These are phyloP conservation scores for Daedaleopsis nitida DNA, from an alignment of 768 basidiomycete genomes.

Conservation along the genomic window DNA sequence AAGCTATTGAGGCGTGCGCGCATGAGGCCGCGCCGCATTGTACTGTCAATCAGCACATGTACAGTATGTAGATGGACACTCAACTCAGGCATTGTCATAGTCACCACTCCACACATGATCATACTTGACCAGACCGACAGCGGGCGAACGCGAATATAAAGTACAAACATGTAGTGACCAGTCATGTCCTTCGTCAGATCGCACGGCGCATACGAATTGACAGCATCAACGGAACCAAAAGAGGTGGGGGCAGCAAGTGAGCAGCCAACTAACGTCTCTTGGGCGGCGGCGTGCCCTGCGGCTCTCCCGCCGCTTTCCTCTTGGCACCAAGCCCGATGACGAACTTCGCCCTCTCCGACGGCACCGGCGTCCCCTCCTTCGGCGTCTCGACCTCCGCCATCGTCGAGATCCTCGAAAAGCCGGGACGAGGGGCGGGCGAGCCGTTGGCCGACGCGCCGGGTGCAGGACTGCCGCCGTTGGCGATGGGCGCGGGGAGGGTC, in stretches of 20 bases:
- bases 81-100: too few relatives aligned
- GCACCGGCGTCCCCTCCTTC: constrained; percentile 54
- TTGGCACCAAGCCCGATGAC: constrained; percentile 78
- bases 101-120: too few relatives aligned
- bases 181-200: background rate
- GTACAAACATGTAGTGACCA: background rate
- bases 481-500: constrained; percentile 63
- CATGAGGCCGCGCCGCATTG: too few relatives aligned
- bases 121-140: too few relatives aligned
- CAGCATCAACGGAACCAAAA: background rate
- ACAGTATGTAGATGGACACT: too few relatives aligned
- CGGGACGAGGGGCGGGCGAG: constrained; percentile 70
- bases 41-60: too few relatives aligned
- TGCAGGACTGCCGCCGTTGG: constrained; percentile 40
- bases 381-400: constrained; percentile 49
- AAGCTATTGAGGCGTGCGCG: too few relatives aligned
- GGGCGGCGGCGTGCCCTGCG: constrained; percentile 62
- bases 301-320: constrained; percentile 77
- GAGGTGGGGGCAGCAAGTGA: background rate
- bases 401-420: constrained; percentile 76
- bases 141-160: background rate
- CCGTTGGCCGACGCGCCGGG: constrained; percentile 36
- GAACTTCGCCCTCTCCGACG: constrained; percentile 71
- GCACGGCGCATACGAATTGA: background rate
- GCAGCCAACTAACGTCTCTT: constrained; percentile 50